Percentiles rank a stretch among this genome's conserved stretches.
These are phyloP conservation scores for Penicillium sp. DNA, from an alignment of 2,329 filamentous ascomycete species.

Conservation along the genomic window DNA sequence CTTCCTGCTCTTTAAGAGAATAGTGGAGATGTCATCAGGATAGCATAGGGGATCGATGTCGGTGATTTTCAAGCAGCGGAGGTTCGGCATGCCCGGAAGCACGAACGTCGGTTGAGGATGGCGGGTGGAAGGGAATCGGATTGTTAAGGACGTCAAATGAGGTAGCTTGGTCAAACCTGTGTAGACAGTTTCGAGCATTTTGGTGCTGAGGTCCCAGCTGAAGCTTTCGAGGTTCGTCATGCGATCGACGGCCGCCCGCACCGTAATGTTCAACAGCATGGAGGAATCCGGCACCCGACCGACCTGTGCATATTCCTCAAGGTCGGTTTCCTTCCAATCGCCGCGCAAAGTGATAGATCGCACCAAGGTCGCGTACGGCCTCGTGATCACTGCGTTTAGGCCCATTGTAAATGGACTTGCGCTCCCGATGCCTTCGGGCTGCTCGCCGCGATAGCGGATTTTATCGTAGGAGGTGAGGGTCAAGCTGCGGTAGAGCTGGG, in stretches of 20 bases:
- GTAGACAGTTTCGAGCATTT: conserved; percentile 62
- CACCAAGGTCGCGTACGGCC: conserved; percentile 56
- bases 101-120: conserved; percentile 59
- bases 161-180: conserved; percentile 55
- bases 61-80: conserved; percentile 56
- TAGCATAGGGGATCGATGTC: conserved; percentile 67
- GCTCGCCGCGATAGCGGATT: conserved; percentile 60
- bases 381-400: conserved; percentile 62
- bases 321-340: conserved; percentile 59
- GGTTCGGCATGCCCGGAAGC: conserved; percentile 59
- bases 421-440: conserved; percentile 63
- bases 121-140: conserved; percentile 59
- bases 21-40: conserved; percentile 62
- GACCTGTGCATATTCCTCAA: conserved; percentile 59
- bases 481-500: conserved; percentile 61
- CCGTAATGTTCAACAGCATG: conserved; percentile 64
- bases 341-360: conserved; percentile 56
- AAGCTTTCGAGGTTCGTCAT: conserved; percentile 60
- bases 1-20: conserved; percentile 57
- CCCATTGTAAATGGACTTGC: conserved; percentile 66
- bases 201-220: conserved; percentile 63
- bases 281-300: conserved; percentile 64
- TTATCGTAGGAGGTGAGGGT: conserved; percentile 60
- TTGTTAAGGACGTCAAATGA: conserved; percentile 55
- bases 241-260: conserved; percentile 61